A percentile compares a stretch with the other conserved stretches of the same genome.
phyloP scores from a whole-genome alignment of 768 basidiomycete genomes.

The Termitomyces heimii region DNA sequence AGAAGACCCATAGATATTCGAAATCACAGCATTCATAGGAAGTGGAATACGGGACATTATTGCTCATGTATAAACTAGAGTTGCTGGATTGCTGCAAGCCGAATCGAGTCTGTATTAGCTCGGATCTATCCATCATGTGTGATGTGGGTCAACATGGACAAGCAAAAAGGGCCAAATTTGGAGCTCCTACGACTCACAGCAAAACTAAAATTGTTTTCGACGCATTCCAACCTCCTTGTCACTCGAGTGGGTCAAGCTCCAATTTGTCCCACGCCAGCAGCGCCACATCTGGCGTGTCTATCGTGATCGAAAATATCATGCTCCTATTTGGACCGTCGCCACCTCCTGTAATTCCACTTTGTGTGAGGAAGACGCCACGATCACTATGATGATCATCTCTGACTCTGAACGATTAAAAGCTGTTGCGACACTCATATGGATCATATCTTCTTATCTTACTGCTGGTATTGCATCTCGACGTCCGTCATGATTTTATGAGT shows the following conservation, averaged over 20 bases:
- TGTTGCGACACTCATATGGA: not conserved
- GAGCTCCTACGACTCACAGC: not conserved
- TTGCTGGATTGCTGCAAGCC: not conserved
- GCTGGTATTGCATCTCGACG: not conserved
- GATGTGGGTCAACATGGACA: constrained; percentile 1
- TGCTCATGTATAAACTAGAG: constrained; percentile 1
- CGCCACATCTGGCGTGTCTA: not conserved
- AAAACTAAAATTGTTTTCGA: not conserved
- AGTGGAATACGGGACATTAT: constrained; percentile 28
- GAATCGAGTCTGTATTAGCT: not conserved
- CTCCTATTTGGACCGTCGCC: not conserved
- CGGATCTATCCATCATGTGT: not conserved
- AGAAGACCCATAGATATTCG: not conserved
- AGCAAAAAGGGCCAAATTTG: constrained; percentile 1
- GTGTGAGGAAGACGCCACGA: not conserved
- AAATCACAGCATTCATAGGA: constrained; percentile 47
- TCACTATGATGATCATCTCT: not conserved
- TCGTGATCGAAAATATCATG: not conserved
- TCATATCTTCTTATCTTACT: not conserved
- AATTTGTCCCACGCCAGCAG: not conserved
- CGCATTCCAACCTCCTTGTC: not conserved
- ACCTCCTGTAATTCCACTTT: not conserved
- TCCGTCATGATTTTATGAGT: not conserved
- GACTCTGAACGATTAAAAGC: not conserved
- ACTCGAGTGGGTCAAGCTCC: not conserved